A percentile compares a stretch with the other conserved stretches of the same genome.
Conservation (phyloP, 1,139 yeast species). For the Debaryomycetaceae sp. region DNA sequence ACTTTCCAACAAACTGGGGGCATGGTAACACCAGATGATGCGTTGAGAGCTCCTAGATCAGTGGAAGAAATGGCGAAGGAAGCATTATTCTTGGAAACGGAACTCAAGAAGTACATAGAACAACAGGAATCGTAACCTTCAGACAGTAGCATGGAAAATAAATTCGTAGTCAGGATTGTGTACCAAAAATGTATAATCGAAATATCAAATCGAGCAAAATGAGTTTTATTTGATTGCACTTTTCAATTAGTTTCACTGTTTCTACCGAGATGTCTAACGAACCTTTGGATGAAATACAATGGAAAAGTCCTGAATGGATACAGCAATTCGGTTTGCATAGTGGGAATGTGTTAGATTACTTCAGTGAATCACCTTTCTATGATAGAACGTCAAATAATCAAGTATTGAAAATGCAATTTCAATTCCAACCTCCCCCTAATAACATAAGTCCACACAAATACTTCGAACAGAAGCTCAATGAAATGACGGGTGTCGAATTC, state of each 20-base stretch:
- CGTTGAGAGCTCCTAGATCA: slow-evolving; percentile 50
- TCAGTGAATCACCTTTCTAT: slow-evolving; percentile 90
- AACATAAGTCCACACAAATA: slow-evolving; percentile 34
- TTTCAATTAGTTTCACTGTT: not conserved
- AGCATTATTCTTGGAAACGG: slow-evolving; percentile 48
- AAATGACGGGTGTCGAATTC: slow-evolving; percentile 85
- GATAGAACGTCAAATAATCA: slow-evolving; percentile 94
- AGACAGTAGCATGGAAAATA: too few species aligned
- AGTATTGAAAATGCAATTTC: slow-evolving; percentile 92
- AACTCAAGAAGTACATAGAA: slow-evolving; percentile 28
- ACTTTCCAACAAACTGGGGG: slow-evolving; percentile 20
- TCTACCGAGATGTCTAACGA: slow-evolving; percentile 15
- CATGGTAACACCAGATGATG: slow-evolving; percentile 44
- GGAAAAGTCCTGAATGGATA: slow-evolving; percentile 98
- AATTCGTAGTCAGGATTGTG: too few species aligned
- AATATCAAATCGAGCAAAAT: not conserved
- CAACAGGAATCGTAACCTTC: not conserved
- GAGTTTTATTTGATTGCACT: not conserved
- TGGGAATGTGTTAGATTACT: slow-evolving; percentile 88
- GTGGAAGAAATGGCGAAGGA: slow-evolving; percentile 63
- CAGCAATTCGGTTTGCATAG: slow-evolving; percentile 82
- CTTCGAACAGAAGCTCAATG: slow-evolving; percentile 56
- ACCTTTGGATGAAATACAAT: slow-evolving; percentile 82
- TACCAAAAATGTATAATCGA: not conserved
- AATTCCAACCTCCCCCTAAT: slow-evolving; percentile 62